Conservation (phyloP, 306 rosid species). For the Acacia melanoxylon region DNA sequence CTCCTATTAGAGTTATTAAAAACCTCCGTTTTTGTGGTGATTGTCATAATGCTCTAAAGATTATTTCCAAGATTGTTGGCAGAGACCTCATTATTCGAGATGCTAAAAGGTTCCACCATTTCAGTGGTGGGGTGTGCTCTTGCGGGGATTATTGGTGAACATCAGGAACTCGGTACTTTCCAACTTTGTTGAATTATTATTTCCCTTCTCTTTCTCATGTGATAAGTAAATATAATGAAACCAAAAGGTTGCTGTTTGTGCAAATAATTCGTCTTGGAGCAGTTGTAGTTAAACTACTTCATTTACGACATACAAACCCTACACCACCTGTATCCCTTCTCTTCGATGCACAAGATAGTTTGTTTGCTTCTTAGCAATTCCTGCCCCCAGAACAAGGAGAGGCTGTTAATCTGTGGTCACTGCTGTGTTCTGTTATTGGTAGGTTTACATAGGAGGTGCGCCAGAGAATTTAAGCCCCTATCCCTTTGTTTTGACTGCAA, state of each 20-base stretch:
- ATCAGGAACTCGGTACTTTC: constrained; percentile 29
- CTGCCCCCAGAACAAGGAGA: neutral
- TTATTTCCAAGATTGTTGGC: constrained; percentile 53
- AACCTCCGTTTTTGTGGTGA: constrained; percentile 75
- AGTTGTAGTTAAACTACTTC: neutral
- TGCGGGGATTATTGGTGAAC: constrained; percentile 58
- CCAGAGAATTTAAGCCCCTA: neutral
- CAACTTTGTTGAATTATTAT: neutral
- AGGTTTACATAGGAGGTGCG: neutral
- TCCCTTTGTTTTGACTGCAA: neutral
- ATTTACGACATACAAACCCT: neutral
- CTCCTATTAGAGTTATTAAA: constrained; percentile 74
- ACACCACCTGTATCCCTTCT: neutral
- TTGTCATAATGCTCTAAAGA: constrained; percentile 50
- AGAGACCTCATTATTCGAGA: constrained; percentile 47
- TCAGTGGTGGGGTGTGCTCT: constrained; percentile 46
- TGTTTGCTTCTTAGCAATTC: neutral
- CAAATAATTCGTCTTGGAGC: neutral
- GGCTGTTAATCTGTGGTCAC: neutral
- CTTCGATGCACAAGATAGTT: neutral
- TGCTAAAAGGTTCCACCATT: constrained; percentile 55
- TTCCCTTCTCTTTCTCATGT: constrained; percentile 7
- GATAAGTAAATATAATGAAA: constrained; percentile 7
- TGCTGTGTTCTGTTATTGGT: neutral
- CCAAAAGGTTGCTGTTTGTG: neutral